A percentile compares a stretch with the other conserved stretches of the same genome.
phyloP scores from a whole-genome alignment of 768 basidiomycete species.

The Russula sp. region DNA sequence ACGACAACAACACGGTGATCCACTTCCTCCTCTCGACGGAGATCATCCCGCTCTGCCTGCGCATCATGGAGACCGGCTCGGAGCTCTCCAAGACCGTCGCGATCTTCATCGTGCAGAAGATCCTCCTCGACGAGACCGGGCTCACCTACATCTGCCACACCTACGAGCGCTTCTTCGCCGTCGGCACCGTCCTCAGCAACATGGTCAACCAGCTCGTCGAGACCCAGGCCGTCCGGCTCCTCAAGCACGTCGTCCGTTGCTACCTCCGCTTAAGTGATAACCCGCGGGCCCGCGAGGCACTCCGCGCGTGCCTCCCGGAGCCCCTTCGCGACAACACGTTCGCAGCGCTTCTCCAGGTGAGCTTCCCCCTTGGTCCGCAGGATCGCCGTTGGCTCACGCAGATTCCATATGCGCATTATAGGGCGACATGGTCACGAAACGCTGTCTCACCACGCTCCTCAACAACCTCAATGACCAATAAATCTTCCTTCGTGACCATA shows the following conservation, averaged over 20 bases:
- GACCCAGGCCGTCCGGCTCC: slow-evolving; percentile 89
- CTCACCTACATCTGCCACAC: slow-evolving; percentile 99
- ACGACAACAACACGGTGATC: slow-evolving; percentile 98
- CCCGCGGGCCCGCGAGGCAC: slow-evolving; percentile 88
- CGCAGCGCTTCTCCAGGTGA: slow-evolving; percentile 79
- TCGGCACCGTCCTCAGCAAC: slow-evolving; percentile 95
- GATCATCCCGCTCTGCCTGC: slow-evolving; percentile 97
- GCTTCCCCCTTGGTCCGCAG: slow-evolving; percentile 18
- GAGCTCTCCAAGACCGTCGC: slow-evolving; percentile 98
- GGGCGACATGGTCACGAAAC: slow-evolving; percentile 98
- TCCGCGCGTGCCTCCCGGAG: slow-evolving; percentile 93
- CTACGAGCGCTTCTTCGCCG: slow-evolving; percentile 99
- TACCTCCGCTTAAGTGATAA: slow-evolving; percentile 96
- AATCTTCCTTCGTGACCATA: background rate
- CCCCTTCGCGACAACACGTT: slow-evolving; percentile 94
- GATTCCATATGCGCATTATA: slow-evolving; percentile 34
- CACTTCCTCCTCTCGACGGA: slow-evolving; percentile 98
- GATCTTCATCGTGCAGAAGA: slow-evolving; percentile 99
- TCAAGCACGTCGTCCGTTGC: slow-evolving; percentile 98
- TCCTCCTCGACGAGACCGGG: slow-evolving; percentile 93
- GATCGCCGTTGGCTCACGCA: background rate
- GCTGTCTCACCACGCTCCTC: slow-evolving; percentile 83
- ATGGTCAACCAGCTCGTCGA: slow-evolving; percentile 99
- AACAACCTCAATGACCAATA: slow-evolving; percentile 70
- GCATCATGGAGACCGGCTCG: slow-evolving; percentile 99